Conservation (phyloP, 192 early-diverging fungal species). For the Fimicolochytrium jonesii region DNA sequence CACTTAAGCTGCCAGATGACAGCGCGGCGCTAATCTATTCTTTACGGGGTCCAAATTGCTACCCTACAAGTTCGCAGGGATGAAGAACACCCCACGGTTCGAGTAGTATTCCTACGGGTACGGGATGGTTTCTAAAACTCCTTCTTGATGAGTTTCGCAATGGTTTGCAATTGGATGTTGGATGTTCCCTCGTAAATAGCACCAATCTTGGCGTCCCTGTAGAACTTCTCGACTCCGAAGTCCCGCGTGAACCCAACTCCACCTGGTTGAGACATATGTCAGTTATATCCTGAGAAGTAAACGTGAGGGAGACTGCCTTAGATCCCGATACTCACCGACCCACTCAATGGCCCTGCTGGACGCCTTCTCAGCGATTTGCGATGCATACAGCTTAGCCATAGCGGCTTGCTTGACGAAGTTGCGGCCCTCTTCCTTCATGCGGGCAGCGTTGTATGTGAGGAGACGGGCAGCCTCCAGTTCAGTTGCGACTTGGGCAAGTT, state of each 20-base stretch:
- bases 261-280: no score
- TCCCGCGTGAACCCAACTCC: no score
- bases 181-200: conserved; percentile 83
- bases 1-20: no score
- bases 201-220: conserved; percentile 94
- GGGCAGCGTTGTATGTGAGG: conserved; percentile 93
- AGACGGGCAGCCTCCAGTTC: conserved; percentile 96
- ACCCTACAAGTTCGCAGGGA: no score
- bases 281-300: not conserved
- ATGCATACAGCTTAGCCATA: conserved; percentile 96
- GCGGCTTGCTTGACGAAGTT: conserved; percentile 93
- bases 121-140: no score
- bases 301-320: no score
- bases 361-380: conserved; percentile 87
- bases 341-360: conserved; percentile 90
- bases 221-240: conserved; percentile 86
- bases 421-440: conserved; percentile 88
- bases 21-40: no score
- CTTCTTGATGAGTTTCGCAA: conserved; percentile 62
- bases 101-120: no score
- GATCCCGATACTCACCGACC: no score
- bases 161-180: conserved; percentile 96
- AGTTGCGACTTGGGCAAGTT: conserved; percentile 76
- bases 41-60: no score
- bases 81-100: no score